These are phyloP conservation scores for Hypholoma fasciculare DNA, from an alignment of 768 basidiomycete species.

Conservation along the genomic window DNA sequence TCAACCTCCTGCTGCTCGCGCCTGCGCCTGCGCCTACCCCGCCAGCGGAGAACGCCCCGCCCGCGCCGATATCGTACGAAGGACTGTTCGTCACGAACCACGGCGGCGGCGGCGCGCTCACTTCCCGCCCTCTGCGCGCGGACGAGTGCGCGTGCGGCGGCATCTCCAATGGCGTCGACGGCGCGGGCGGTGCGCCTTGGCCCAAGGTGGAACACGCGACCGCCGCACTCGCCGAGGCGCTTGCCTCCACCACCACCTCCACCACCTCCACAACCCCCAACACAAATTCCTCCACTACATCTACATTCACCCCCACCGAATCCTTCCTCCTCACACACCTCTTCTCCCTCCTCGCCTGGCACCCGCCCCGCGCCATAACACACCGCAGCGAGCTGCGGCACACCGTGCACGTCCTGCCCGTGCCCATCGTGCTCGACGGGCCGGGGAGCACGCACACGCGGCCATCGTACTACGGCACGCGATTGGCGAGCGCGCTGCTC, in stretches of 20 bases:
- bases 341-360: slow-evolving; percentile 20
- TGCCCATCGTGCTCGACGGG: slow-evolving; percentile 36
- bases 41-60: not conserved
- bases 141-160: slow-evolving; percentile 55
- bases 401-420: slow-evolving; percentile 64
- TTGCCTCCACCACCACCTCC: slow-evolving; percentile 23
- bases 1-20: slow-evolving; percentile 74
- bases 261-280: not conserved
- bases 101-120: slow-evolving; percentile 65
- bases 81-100: slow-evolving; percentile 65
- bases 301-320: not conserved
- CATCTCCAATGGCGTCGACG: slow-evolving; percentile 77
- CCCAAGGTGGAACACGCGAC: slow-evolving; percentile 71
- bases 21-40: slow-evolving; percentile 30
- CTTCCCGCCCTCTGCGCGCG: slow-evolving; percentile 49
- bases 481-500: slow-evolving; percentile 71
- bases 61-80: slow-evolving; percentile 38
- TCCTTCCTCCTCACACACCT: not conserved
- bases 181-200: slow-evolving; percentile 61
- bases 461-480: slow-evolving; percentile 60
- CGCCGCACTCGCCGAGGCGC: slow-evolving; percentile 41
- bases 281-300: not conserved
- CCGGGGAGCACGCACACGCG: slow-evolving; percentile 3
- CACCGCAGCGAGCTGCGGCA: slow-evolving; percentile 56
- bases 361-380: slow-evolving; percentile 41